Percentiles rank a stretch among this genome's conserved stretches.
Evolutionary conservation across 352 stramenopile species (phyloP).

Genomic region (Pythium dissimile): DNA sequence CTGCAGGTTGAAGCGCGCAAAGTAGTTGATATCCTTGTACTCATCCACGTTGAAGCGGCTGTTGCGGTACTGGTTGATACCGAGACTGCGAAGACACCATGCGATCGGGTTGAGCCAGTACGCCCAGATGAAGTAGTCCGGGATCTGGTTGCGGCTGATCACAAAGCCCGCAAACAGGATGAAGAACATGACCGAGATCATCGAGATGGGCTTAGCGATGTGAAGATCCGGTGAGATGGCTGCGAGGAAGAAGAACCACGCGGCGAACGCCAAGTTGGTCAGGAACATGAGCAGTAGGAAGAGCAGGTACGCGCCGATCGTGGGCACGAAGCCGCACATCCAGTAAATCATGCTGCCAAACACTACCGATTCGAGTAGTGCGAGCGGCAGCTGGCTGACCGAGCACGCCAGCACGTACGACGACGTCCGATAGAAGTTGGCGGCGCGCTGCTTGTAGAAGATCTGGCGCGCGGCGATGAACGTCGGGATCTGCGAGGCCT

Average conservation of each 20-base stretch:
- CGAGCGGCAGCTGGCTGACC: conserved; percentile 35
- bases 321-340: conserved; percentile 53
- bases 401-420: conserved; percentile 52
- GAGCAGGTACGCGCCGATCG: conserved; percentile 34
- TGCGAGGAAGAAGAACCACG: conserved; percentile 29
- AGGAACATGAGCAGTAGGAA: conserved; percentile 57
- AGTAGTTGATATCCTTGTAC: conserved; percentile 24
- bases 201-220: conserved; percentile 20
- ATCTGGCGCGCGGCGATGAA: conserved; percentile 40
- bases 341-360: conserved; percentile 74
- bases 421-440: conserved; percentile 62
- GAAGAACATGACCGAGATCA: conserved; percentile 26
- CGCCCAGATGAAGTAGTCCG: conserved; percentile 32
- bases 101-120: conserved; percentile 41
- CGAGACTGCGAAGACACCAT: conserved; percentile 26
- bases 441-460: conserved; percentile 68
- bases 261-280: conserved; percentile 32
- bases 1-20: background rate
- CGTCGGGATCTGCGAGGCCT: conserved; percentile 56
- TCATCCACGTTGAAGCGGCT: conserved; percentile 6
- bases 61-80: conserved; percentile 25
- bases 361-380: conserved; percentile 44
- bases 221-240: conserved; percentile 13
- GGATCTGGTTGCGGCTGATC: conserved; percentile 27
- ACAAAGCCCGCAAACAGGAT: conserved; percentile 36